phyloP scores from a whole-genome alignment of 495 filamentous ascomycete species.

The Glonium stellatum region DNA sequence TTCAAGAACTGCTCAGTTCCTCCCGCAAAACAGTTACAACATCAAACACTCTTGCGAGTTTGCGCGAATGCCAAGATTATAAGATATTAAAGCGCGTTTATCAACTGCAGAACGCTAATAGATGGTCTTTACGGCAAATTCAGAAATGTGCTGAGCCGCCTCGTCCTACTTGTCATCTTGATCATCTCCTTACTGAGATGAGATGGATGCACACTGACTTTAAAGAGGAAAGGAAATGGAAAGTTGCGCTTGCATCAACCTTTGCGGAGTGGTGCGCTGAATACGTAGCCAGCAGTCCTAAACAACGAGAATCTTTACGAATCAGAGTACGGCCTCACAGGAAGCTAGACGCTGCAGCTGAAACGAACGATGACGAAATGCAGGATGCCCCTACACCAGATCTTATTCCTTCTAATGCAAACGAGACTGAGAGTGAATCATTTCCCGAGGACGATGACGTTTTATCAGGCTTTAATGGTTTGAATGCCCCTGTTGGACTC shows the following conservation, averaged over 20 bases:
- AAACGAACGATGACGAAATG: constrained; percentile 25
- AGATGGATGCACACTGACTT: constrained; percentile 98
- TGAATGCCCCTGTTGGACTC: constrained; percentile 59
- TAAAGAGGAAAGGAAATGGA: constrained; percentile 88
- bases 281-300: constrained; percentile 57
- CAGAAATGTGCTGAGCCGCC: constrained; percentile 71
- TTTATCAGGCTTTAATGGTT: constrained; percentile 1
- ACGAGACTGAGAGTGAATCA: constrained; percentile 34
- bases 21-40: constrained; percentile 80
- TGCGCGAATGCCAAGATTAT: constrained; percentile 76
- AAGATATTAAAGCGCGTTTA: constrained; percentile 78
- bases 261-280: constrained; percentile 75
- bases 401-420: constrained; percentile 28
- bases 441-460: constrained; percentile 21
- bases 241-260: constrained; percentile 68
- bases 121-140: constrained; percentile 85
- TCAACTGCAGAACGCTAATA: constrained; percentile 75
- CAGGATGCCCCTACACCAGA: constrained; percentile 27
- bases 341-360: constrained; percentile 35
- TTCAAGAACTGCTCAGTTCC: constrained; percentile 62
- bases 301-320: constrained; percentile 58
- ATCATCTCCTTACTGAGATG: constrained; percentile 81
- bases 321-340: constrained; percentile 44
- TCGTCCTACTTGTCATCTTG: constrained; percentile 68
- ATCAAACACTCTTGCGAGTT: constrained; percentile 63